A percentile compares a stretch with the other conserved stretches of the same genome.
Conservation (phyloP, 371 early-diverging fungal genomes). For the Rhizomucor miehei region DNA sequence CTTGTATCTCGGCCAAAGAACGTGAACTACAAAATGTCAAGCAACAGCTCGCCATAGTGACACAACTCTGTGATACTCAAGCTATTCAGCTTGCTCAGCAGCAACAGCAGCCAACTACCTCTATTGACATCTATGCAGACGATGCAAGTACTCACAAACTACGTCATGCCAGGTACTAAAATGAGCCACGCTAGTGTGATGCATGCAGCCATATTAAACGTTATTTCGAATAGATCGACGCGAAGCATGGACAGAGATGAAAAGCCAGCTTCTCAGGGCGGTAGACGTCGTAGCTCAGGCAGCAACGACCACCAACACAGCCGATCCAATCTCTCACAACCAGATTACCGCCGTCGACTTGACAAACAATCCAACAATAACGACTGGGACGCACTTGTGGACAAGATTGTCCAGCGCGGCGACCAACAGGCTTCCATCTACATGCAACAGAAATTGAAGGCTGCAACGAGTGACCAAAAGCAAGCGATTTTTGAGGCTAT, state of each 20-base stretch:
- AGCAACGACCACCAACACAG: not conserved
- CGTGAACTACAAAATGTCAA: slow-evolving; percentile 24
- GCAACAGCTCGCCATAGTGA: slow-evolving; percentile 13
- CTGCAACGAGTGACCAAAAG: slow-evolving; percentile 51
- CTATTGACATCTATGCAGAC: no score
- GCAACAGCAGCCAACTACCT: not conserved
- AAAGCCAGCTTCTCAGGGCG: no score
- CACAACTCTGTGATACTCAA: slow-evolving; percentile 21
- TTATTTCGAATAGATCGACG: no score
- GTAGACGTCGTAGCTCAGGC: slow-evolving; percentile 9
- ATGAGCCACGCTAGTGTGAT: no score
- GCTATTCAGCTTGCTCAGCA: slow-evolving; percentile 14
- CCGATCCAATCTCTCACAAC: not conserved
- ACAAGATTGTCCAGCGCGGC: slow-evolving; percentile 67
- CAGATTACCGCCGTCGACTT: slow-evolving; percentile 25
- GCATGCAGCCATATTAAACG: no score
- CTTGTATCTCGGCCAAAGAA: slow-evolving; percentile 26
- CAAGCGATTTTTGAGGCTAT: slow-evolving; percentile 61
- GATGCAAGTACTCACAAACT: no score
- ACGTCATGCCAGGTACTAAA: no score
- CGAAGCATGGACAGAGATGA: no score
- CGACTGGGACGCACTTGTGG: slow-evolving; percentile 50
- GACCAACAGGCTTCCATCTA: slow-evolving; percentile 79
- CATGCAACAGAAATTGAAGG: slow-evolving; percentile 70
- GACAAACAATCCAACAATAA: slow-evolving; percentile 22